These are phyloP conservation scores for Clausena lansium DNA, from an alignment of 345 rosid genomes.

Conservation along the genomic window DNA sequence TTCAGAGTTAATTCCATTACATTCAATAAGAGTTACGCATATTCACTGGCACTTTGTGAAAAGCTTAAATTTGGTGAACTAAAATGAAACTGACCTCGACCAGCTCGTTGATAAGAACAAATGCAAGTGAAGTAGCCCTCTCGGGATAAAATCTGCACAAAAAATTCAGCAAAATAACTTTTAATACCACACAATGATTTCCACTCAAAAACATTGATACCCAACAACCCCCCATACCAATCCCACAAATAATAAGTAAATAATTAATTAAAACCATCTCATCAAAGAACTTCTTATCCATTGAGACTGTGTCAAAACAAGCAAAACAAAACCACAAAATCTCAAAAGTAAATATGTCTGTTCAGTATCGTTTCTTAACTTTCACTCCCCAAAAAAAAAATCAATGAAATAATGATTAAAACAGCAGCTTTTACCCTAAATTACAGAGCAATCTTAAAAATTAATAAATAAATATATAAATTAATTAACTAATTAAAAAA, in stretches of 20 bases:
- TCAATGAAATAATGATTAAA: not conserved
- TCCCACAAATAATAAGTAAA: not conserved
- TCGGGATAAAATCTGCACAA: slow-evolving; percentile 75
- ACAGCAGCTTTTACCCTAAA: not conserved
- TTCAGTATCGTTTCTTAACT: not conserved
- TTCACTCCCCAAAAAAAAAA: not conserved
- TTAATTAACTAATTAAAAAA: not conserved
- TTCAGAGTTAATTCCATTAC: not conserved
- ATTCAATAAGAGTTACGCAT: not conserved
- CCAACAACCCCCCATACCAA: not conserved
- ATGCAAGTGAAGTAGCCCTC: slow-evolving; percentile 73
- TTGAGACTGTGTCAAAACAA: not conserved
- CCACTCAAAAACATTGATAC: not conserved
- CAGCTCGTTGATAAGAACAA: slow-evolving; percentile 63
- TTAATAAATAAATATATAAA: too few species aligned
- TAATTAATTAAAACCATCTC: not conserved
- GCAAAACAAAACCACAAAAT: not conserved
- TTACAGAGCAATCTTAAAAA: not conserved
- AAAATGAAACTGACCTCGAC: slow-evolving; percentile 51
- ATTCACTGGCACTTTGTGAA: not conserved
- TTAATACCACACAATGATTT: not conserved
- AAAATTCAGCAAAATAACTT: not conserved
- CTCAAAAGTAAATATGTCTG: not conserved
- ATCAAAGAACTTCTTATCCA: not conserved
- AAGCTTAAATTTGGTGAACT: not conserved